Percentiles rank a stretch among this genome's conserved stretches.
Conservation (phyloP, 2,329 filamentous ascomycete species). For the Aureobasidium sp. region DNA sequence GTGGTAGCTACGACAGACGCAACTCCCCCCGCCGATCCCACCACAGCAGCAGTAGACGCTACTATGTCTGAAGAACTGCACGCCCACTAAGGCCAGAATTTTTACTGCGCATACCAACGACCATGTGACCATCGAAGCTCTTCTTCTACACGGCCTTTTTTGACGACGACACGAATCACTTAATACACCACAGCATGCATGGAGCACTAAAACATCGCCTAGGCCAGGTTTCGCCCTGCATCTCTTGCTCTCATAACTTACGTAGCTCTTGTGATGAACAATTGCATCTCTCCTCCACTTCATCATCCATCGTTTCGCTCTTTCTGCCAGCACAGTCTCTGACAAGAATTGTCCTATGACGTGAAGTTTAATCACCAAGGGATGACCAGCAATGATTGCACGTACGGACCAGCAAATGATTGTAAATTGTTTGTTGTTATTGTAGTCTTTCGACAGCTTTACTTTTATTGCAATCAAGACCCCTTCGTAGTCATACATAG, state of each 20-base stretch:
- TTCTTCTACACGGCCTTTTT: neutral
- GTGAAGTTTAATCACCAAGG: too few relatives aligned
- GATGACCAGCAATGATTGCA: too few relatives aligned
- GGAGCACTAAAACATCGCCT: neutral
- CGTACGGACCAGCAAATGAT: neutral
- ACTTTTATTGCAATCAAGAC: neutral
- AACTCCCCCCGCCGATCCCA: slow-evolving; percentile 18
- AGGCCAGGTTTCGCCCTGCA: neutral
- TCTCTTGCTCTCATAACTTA: neutral
- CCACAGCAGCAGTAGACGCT: slow-evolving; percentile 24
- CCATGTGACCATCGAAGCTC: neutral
- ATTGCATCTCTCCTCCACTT: neutral
- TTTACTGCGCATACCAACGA: neutral
- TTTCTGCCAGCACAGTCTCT: too few relatives aligned
- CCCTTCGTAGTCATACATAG: neutral
- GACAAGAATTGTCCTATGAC: too few relatives aligned
- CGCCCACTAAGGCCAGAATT: too few relatives aligned
- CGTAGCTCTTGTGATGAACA: neutral
- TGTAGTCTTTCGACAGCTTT: neutral
- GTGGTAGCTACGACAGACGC: slow-evolving; percentile 23
- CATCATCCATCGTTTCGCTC: neutral
- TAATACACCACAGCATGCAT: neutral
- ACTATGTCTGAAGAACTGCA: slow-evolving; percentile 22
- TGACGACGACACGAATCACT: neutral
- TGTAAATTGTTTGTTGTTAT: neutral